These are phyloP conservation scores for Pestalotiopsis sp. DNA, from an alignment of 2,329 filamentous ascomycete species.

Conservation along the genomic window DNA sequence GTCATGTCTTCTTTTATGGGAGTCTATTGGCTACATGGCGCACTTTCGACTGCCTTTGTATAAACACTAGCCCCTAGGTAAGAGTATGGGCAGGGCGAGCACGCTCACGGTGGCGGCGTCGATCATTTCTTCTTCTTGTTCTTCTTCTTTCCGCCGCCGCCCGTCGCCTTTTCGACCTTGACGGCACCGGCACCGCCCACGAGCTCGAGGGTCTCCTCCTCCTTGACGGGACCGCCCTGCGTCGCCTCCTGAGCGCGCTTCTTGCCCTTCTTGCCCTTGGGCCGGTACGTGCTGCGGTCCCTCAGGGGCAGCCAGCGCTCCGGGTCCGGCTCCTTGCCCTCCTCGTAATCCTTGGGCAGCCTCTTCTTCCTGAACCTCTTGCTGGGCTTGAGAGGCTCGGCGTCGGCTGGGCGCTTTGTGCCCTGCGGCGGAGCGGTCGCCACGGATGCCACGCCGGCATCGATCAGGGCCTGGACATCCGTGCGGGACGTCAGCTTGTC, in stretches of 20 bases:
- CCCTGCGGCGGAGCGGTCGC: conserved; percentile 39
- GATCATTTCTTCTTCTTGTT: conserved; percentile 50
- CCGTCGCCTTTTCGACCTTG: conserved; percentile 63
- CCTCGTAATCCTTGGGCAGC: conserved; percentile 74
- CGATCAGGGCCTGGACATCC: conserved; percentile 64
- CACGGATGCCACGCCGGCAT: conserved; percentile 63
- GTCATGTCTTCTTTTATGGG: no score
- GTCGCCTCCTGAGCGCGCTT: conserved; percentile 78
- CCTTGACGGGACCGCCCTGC: conserved; percentile 81
- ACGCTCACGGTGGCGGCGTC: no score
- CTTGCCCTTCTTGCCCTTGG: conserved; percentile 91
- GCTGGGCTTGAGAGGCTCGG: conserved; percentile 42
- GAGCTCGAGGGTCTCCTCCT: conserved; percentile 68
- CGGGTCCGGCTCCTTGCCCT: conserved; percentile 79
- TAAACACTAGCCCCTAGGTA: no score
- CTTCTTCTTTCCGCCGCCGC: conserved; percentile 40
- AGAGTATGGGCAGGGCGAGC: no score
- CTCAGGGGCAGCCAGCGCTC: conserved; percentile 92
- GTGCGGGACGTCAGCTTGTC: conserved; percentile 62
- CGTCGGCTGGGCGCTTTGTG: conserved; percentile 52
- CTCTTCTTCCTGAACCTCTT: conserved; percentile 54
- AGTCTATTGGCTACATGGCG: no score
- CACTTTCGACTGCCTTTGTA: no score
- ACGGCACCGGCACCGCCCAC: conserved; percentile 65
- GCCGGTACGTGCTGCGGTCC: conserved; percentile 85